Percentiles rank a stretch among this genome's conserved stretches.
phyloP scores from a whole-genome alignment of 2,329 filamentous ascomycete genomes.

The Cladosporium cucumerinum region DNA sequence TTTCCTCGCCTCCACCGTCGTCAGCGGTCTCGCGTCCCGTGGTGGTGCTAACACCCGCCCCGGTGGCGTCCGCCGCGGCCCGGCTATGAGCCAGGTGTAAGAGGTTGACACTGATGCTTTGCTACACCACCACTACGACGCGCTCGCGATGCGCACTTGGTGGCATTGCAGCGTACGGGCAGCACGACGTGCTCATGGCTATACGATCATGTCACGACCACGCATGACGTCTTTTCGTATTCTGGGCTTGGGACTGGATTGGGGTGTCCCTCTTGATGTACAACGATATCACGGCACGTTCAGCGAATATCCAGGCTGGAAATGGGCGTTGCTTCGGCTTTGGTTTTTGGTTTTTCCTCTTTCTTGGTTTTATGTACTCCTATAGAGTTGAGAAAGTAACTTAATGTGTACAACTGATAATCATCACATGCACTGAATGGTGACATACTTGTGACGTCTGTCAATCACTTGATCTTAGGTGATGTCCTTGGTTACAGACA shows the following conservation, averaged over 20 bases:
- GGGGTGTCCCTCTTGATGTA: slow-evolving; percentile 8
- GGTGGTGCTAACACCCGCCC: slow-evolving; percentile 47
- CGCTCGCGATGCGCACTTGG: background rate
- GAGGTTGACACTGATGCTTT: background rate
- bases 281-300: slow-evolving; percentile 15
- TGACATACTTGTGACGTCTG: too few relatives aligned
- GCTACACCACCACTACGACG: background rate
- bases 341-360: background rate
- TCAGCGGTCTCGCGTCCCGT: slow-evolving; percentile 55
- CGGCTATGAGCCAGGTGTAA: slow-evolving; percentile 57
- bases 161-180: background rate
- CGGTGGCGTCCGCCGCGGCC: slow-evolving; percentile 46
- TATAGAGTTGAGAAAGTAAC: slow-evolving; percentile 6
- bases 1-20: slow-evolving; percentile 54
- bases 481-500: too few relatives aligned
- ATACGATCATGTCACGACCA: slow-evolving; percentile 1
- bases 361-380: background rate
- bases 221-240: slow-evolving; percentile 9
- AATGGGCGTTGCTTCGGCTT: slow-evolving; percentile 9
- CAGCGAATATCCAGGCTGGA: slow-evolving; percentile 6
- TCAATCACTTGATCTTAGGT: too few relatives aligned
- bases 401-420: slow-evolving; percentile 12
- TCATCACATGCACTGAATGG: background rate
- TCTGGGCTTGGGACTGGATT: background rate
- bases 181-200: background rate